A percentile compares a stretch with the other conserved stretches of the same genome.
Conservation (phyloP, 2,329 filamentous ascomycete species). For the Diaporthe caulivora region DNA sequence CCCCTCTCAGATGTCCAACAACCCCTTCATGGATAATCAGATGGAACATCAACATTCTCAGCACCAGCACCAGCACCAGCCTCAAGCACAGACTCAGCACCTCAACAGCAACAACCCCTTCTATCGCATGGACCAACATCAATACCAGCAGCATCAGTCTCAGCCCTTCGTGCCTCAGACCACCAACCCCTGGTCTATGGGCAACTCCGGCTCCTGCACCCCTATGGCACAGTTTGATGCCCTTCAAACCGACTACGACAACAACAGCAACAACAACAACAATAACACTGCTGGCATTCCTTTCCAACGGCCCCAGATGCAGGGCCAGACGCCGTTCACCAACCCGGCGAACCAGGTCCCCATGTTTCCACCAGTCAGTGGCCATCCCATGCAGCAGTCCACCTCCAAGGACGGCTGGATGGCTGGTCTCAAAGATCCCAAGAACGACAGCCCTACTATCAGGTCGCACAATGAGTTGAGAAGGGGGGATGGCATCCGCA, state of each 20-base stretch:
- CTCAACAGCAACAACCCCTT: conserved; percentile 72
- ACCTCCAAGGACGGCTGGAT: conserved; percentile 70
- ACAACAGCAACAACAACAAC: conserved; percentile 43
- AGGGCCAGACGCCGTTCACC: conserved; percentile 67
- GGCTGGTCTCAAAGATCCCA: conserved; percentile 62
- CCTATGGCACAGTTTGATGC: conserved; percentile 79
- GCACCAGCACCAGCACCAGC: conserved; percentile 15
- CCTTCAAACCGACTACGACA: conserved; percentile 67
- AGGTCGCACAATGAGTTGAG: conserved; percentile 82
- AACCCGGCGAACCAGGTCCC: conserved; percentile 63
- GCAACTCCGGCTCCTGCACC: conserved; percentile 78
- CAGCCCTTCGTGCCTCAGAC: conserved; percentile 53
- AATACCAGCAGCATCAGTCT: conserved; percentile 54
- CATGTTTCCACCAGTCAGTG: conserved; percentile 65
- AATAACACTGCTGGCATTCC: conserved; percentile 55
- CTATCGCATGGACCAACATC: conserved; percentile 70
- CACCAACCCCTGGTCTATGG: conserved; percentile 71
- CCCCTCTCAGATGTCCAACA: conserved; percentile 69
- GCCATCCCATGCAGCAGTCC: conserved; percentile 64
- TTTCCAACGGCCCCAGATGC: conserved; percentile 65
- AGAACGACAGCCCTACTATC: conserved; percentile 76
- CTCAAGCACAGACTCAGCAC: conserved; percentile 35
- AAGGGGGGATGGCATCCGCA: conserved; percentile 89
- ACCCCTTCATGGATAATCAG: conserved; percentile 66
- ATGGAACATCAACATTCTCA: conserved; percentile 51